These are phyloP conservation scores for Sodiomyces alkalinus DNA, from an alignment of 2,329 filamentous ascomycete genomes.

Conservation along the genomic window DNA sequence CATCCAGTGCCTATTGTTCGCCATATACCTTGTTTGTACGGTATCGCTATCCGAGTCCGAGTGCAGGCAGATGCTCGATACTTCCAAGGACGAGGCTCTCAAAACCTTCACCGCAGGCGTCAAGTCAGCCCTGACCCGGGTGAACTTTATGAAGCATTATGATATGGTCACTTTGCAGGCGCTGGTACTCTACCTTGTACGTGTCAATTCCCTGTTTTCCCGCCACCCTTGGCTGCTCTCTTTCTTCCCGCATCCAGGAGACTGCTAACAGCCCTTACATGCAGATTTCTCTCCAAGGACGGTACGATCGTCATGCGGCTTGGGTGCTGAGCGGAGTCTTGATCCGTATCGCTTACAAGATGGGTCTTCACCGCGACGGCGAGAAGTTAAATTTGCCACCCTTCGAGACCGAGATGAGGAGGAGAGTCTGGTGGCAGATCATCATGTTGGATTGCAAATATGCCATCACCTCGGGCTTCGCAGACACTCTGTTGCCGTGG, in stretches of 20 bases:
- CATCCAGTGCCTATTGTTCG: slow-evolving; percentile 9
- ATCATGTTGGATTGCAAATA: slow-evolving; percentile 41
- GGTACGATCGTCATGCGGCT: slow-evolving; percentile 41
- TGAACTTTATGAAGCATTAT: slow-evolving; percentile 42
- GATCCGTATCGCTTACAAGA: slow-evolving; percentile 50
- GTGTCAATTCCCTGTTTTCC: neutral
- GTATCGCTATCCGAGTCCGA: slow-evolving; percentile 26
- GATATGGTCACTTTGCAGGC: slow-evolving; percentile 45
- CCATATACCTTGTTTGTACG: slow-evolving; percentile 8
- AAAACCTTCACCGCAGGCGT: slow-evolving; percentile 36
- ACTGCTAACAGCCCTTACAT: slow-evolving; percentile 6
- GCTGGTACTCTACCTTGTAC: slow-evolving; percentile 40
- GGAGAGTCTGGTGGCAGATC: slow-evolving; percentile 52
- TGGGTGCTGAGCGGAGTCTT: slow-evolving; percentile 47
- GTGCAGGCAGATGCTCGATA: slow-evolving; percentile 35
- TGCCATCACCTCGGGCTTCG: slow-evolving; percentile 41
- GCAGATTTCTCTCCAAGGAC: slow-evolving; percentile 39
- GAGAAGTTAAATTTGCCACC: slow-evolving; percentile 38
- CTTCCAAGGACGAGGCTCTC: slow-evolving; percentile 32
- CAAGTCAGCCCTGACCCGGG: slow-evolving; percentile 31
- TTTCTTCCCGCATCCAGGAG: slow-evolving; percentile 6
- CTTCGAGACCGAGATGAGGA: slow-evolving; percentile 53
- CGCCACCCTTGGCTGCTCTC: neutral
- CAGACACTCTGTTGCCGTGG: slow-evolving; percentile 32
- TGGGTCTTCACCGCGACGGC: slow-evolving; percentile 51